Conservation (phyloP, 805 yeast species). For the Candida xiaguanensis region DNA sequence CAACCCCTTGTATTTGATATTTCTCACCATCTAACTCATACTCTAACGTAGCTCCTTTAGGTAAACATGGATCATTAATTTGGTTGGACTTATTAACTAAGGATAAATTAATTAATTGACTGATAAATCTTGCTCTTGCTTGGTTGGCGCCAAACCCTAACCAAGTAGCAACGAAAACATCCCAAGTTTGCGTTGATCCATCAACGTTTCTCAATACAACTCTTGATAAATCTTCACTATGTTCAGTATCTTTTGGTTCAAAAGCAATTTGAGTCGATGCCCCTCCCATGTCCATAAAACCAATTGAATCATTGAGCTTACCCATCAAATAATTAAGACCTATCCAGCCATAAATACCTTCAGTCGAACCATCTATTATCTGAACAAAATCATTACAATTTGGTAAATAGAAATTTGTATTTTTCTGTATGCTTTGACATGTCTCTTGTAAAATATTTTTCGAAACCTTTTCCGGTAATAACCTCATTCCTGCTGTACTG, state of each 20-base stretch:
- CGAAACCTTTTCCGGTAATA: conserved; percentile 56
- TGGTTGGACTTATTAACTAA: conserved; percentile 14
- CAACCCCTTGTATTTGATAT: conserved; percentile 66
- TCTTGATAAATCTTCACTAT: conserved; percentile 67
- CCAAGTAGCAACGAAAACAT: conserved; percentile 94
- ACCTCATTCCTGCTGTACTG: conserved; percentile 97
- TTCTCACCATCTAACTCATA: conserved; percentile 45
- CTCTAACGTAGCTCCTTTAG: conserved; percentile 51
- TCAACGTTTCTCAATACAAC: conserved; percentile 63
- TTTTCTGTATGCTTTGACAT: conserved; percentile 52
- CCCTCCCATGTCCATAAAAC: conserved; percentile 99
- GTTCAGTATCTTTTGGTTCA: conserved; percentile 74
- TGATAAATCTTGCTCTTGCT: conserved; percentile 72
- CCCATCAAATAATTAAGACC: conserved; percentile 82
- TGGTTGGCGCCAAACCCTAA: conserved; percentile 96
- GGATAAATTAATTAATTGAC: conserved; percentile 43
- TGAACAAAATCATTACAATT: conserved; percentile 71
- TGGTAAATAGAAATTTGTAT: conserved; percentile 53
- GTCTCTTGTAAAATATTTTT: conserved; percentile 52
- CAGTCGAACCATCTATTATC: conserved; percentile 90
- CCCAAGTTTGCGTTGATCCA: conserved; percentile 74
- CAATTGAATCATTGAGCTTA: conserved; percentile 64
- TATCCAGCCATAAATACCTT: conserved; percentile 95
- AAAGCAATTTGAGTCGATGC: conserved; percentile 96
- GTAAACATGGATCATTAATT: conserved; percentile 78